Percentiles rank a stretch among this genome's conserved stretches.
Evolutionary conservation across 495 filamentous ascomycete genomes (phyloP).

Genomic region (Penicillium cosmopolitanum): DNA sequence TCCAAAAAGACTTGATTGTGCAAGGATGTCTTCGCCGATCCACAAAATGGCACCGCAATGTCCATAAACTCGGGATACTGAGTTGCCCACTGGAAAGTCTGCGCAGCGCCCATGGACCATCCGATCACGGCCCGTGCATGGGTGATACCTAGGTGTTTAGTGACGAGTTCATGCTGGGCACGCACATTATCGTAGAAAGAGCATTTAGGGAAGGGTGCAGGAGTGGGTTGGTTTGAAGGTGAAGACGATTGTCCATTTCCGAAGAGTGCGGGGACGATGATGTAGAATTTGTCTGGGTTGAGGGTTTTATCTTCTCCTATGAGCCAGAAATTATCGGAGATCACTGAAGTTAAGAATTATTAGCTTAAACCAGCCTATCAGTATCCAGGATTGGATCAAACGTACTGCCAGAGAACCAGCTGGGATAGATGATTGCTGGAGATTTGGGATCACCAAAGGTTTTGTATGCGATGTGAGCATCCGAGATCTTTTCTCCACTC

Average conservation of each 20-base stretch:
- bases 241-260: constrained; percentile 75
- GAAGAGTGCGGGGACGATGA: constrained; percentile 71
- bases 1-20: constrained; percentile 78
- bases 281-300: constrained; percentile 65
- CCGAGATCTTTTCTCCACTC: constrained; percentile 55
- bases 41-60: constrained; percentile 67
- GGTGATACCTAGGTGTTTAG: constrained; percentile 62
- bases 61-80: constrained; percentile 75
- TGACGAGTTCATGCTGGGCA: constrained; percentile 67
- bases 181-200: constrained; percentile 72
- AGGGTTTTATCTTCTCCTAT: constrained; percentile 64
- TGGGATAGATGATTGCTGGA: constrained; percentile 72
- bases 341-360: constrained; percentile 32
- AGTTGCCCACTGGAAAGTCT: constrained; percentile 72
- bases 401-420: constrained; percentile 68
- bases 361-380: neutral
- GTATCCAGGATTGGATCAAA: neutral
- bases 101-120: constrained; percentile 73
- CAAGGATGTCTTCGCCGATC: constrained; percentile 65
- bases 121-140: constrained; percentile 67
- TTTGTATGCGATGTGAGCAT: constrained; percentile 70
- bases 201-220: constrained; percentile 61
- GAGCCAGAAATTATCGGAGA: constrained; percentile 69
- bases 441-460: constrained; percentile 64
- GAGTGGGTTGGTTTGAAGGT: constrained; percentile 62